Conservation (phyloP, 2,329 filamentous ascomycete genomes). For the Didymella exigua region DNA sequence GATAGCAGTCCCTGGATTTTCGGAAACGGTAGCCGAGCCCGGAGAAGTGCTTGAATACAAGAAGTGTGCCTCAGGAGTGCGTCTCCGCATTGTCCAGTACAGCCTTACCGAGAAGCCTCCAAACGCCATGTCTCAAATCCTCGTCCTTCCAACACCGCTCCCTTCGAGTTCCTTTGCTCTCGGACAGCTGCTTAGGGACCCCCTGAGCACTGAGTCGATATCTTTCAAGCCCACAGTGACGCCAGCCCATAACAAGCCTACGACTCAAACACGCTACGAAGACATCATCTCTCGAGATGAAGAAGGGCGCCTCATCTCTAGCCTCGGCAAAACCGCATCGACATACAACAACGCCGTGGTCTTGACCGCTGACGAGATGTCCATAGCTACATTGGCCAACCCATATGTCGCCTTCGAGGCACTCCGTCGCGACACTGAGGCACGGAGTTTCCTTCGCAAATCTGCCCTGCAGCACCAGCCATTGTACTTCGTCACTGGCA, state of each 20-base stretch:
- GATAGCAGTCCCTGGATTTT: constrained; percentile 4
- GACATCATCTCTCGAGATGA: constrained; percentile 28
- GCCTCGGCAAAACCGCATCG: constrained; percentile 3
- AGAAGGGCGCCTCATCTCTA: constrained; percentile 26
- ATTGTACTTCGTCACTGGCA: constrained; percentile 51
- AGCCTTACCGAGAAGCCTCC: not conserved
- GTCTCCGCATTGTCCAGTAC: constrained; percentile 2
- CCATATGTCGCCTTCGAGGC: constrained; percentile 30
- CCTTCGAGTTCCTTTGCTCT: constrained; percentile 27
- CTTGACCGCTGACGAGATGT: constrained; percentile 29
- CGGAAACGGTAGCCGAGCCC: constrained; percentile 3
- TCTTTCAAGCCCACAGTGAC: constrained; percentile 22
- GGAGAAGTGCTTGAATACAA: constrained; percentile 4
- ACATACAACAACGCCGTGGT: constrained; percentile 19
- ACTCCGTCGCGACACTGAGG: constrained; percentile 27
- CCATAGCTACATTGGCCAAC: constrained; percentile 19
- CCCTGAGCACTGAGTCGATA: constrained; percentile 21
- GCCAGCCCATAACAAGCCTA: constrained; percentile 13
- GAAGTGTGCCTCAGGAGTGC: not conserved
- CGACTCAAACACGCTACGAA: constrained; percentile 20
- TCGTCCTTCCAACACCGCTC: constrained; percentile 34
- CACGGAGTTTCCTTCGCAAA: constrained; percentile 30
- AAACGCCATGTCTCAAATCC: constrained; percentile 28
- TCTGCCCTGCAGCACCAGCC: constrained; percentile 53
- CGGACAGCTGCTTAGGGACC: constrained; percentile 39